Evolutionary conservation across 108 stramenopile genomes (phyloP).

Genomic region (Conticribra guillardii): DNA sequence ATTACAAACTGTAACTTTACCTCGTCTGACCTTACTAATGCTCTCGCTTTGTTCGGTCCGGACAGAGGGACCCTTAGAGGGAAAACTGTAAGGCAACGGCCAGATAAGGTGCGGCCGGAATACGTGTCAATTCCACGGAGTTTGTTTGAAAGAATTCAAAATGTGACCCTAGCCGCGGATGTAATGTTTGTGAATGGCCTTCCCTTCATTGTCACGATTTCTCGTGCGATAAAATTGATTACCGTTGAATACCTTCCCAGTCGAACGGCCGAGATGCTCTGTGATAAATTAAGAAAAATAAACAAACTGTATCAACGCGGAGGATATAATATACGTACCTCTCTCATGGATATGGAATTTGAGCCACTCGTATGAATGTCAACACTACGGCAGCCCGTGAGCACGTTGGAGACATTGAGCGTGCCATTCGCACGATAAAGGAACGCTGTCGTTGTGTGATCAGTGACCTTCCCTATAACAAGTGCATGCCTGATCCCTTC

Average conservation of each 20-base stretch:
- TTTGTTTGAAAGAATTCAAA: neutral
- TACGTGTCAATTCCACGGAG: neutral
- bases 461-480: conserved; percentile 9
- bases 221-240: neutral
- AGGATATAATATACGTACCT: conserved; percentile 7
- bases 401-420: conserved; percentile 26
- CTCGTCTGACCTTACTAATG: neutral
- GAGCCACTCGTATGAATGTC: neutral
- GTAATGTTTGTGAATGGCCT: conserved; percentile 16
- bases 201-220: conserved; percentile 2
- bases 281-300: neutral
- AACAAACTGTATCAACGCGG: conserved; percentile 8
- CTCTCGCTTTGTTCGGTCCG: neutral
- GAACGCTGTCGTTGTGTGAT: conserved; percentile 5
- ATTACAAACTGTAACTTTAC: neutral
- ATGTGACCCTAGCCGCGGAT: conserved; percentile 9
- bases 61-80: neutral
- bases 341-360: conserved; percentile 24
- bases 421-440: conserved; percentile 15
- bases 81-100: conserved; percentile 1
- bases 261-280: neutral
- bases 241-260: conserved; percentile 1
- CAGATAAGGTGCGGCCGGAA: neutral
- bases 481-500: neutral
- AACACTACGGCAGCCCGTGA: conserved; percentile 34